Base-by-base conservation (phyloP, 1,284 basidiomycete species). In the Grifola frondosa region DNA sequence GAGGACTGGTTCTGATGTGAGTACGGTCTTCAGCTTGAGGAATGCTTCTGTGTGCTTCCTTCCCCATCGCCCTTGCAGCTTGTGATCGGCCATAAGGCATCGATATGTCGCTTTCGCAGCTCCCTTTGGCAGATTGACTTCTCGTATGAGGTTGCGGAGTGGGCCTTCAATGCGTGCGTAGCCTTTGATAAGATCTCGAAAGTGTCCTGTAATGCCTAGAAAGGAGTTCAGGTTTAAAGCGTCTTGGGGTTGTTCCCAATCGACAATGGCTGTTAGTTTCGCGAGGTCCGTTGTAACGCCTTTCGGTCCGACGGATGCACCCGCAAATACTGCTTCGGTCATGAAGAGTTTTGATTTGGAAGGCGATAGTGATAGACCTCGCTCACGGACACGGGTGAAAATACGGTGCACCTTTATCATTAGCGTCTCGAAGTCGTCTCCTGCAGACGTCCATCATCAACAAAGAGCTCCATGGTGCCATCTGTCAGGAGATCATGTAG, bases 181-280 rank as follows among this genome's bases (percentile, higher is more conserved):
- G 22, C 44, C 31, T 26, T 28, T 21, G 37, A 48, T 40, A n/a
- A 51, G 51, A 21, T 50, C 42, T 3, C 63, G 39, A 39, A 62
- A 65, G 22, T 57, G 53, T 1, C 57, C 52, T 0, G 57, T 59
- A 7, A 62, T 42, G 0, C 58, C 57, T 12, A 59, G 19, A 54
- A 61, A 62, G 0, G 54, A 54, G 5, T 40, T 25, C 3, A 69
- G 49, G 13, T 64, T 55, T 2, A 57, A 43, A 7, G 58, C 60
- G 15, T 63, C 49, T 15, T 32, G 26, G 0, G 68, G 68, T 28
- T 45, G 44, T 12, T 45, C 31, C 68, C 67, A 71, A 9, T 65
- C 48, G 3, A 66, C 56, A 2, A 71, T 55, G 3, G 66, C 63
- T 4, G 61, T 60, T 1, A 71, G 53, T 30, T 70, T 70, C 1